Percentiles rank a stretch among this genome's conserved stretches.
phyloP scores from a whole-genome alignment of 73 alveolate species.

The Paramecium bursaria region DNA sequence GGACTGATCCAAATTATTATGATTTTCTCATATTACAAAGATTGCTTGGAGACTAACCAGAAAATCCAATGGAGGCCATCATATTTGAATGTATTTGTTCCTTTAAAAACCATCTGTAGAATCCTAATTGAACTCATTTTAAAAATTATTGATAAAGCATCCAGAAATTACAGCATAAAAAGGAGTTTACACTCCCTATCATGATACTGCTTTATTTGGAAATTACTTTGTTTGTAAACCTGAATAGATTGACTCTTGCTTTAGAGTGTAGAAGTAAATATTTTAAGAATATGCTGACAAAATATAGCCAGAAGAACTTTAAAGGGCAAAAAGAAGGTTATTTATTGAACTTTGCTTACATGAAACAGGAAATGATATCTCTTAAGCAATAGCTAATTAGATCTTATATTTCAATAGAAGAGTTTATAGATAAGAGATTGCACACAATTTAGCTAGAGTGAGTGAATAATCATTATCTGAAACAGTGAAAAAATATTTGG shows the following conservation, averaged over 20 bases:
- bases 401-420: conserved; percentile 86
- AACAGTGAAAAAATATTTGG: conserved; percentile 53
- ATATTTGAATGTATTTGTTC: background rate
- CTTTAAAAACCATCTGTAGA: conserved; percentile 23
- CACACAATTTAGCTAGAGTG: conserved; percentile 80
- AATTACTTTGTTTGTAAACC: conserved; percentile 74
- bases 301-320: conserved; percentile 74
- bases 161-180: conserved; percentile 75
- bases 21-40: conserved; percentile 87
- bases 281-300: conserved; percentile 48
- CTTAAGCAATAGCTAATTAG: conserved; percentile 85
- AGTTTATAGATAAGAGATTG: conserved; percentile 90
- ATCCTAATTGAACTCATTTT: conserved; percentile 63
- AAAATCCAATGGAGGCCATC: conserved; percentile 52
- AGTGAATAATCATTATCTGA: conserved; percentile 28
- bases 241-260: conserved; percentile 46
- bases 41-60: conserved; percentile 79
- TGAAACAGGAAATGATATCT: conserved; percentile 80
- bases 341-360: conserved; percentile 77
- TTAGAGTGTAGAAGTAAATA: conserved; percentile 30
- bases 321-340: conserved; percentile 84
- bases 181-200: conserved; percentile 84
- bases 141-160: conserved; percentile 56
- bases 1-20: conserved; percentile 88
- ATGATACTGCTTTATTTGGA: conserved; percentile 90